These are phyloP conservation scores for Cynara cardunculus DNA, from an alignment of 129 eudicot genomes.

Conservation along the genomic window DNA sequence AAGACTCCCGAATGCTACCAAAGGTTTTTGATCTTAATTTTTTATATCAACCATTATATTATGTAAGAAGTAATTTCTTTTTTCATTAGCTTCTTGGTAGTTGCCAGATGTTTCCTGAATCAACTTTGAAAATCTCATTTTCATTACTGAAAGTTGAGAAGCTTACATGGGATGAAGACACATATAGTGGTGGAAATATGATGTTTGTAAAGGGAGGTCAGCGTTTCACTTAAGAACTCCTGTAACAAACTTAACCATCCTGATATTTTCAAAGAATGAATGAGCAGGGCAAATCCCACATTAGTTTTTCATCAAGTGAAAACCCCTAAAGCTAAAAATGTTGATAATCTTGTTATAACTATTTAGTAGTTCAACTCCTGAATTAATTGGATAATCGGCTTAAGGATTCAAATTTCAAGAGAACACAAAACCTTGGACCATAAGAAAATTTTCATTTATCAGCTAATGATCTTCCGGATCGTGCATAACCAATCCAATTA, in stretches of 20 bases:
- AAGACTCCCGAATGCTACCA: slow-evolving; percentile 84
- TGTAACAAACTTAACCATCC: slow-evolving; percentile 2
- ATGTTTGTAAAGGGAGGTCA: background rate
- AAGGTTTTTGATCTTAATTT: slow-evolving; percentile 45
- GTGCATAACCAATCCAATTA: background rate
- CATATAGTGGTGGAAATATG: background rate
- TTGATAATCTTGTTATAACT: background rate
- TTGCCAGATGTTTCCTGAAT: background rate
- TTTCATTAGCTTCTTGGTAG: slow-evolving; percentile 9
- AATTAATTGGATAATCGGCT: background rate
- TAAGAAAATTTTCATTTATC: background rate
- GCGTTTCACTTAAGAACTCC: background rate
- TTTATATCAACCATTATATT: background rate
- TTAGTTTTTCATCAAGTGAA: background rate
- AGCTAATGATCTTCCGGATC: background rate
- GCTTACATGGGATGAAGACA: background rate
- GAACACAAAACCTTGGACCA: background rate
- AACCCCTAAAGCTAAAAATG: background rate
- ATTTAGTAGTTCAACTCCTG: background rate
- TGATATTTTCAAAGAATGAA: slow-evolving; percentile 3
- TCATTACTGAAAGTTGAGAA: background rate
- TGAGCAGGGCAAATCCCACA: background rate
- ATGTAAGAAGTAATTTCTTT: background rate
- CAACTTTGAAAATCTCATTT: background rate
- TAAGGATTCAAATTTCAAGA: background rate